A percentile compares a stretch with the other conserved stretches of the same genome.
Evolutionary conservation across 768 basidiomycete genomes (phyloP).

Genomic region (Lanmaoa rubissima): DNA sequence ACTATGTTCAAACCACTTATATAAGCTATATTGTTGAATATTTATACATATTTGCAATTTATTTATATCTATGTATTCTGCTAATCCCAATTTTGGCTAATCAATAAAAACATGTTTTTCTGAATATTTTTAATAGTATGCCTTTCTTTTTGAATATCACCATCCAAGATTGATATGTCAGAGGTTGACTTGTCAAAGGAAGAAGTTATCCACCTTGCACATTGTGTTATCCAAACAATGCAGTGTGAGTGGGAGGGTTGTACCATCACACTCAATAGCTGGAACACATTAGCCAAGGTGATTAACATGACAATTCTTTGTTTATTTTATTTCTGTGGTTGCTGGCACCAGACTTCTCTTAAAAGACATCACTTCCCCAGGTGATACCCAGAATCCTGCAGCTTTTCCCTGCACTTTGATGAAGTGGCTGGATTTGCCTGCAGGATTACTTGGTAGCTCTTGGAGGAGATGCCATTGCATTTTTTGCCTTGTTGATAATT

Average conservation of each 20-base stretch:
- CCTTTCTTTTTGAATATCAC: constrained; percentile 3
- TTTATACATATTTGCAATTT: background rate
- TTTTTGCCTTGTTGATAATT: background rate
- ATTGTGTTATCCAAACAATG: constrained; percentile 21
- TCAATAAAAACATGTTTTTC: background rate
- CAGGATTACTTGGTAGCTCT: constrained; percentile 21
- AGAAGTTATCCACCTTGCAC: constrained; percentile 21
- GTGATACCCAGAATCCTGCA: constrained; percentile 13
- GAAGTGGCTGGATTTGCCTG: constrained; percentile 12
- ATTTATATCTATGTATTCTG: constrained; percentile 11
- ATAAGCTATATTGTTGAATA: too few species aligned
- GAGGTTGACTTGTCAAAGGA: constrained; percentile 23
- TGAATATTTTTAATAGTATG: background rate
- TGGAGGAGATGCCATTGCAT: constrained; percentile 7
- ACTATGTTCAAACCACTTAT: too few species aligned
- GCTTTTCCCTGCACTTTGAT: constrained; percentile 7
- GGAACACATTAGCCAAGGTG: constrained; percentile 30
- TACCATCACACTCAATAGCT: constrained; percentile 27
- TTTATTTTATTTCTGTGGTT: constrained; percentile 1
- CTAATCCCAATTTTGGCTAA: background rate
- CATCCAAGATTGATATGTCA: constrained; percentile 15
- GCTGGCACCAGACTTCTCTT: constrained; percentile 6
- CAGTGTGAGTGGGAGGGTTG: constrained; percentile 33
- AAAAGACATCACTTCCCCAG: background rate
- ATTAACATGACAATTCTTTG: constrained; percentile 11